These are phyloP conservation scores for Cladosporium sp. DNA, from an alignment of 2,329 filamentous ascomycete genomes.

Conservation along the genomic window DNA sequence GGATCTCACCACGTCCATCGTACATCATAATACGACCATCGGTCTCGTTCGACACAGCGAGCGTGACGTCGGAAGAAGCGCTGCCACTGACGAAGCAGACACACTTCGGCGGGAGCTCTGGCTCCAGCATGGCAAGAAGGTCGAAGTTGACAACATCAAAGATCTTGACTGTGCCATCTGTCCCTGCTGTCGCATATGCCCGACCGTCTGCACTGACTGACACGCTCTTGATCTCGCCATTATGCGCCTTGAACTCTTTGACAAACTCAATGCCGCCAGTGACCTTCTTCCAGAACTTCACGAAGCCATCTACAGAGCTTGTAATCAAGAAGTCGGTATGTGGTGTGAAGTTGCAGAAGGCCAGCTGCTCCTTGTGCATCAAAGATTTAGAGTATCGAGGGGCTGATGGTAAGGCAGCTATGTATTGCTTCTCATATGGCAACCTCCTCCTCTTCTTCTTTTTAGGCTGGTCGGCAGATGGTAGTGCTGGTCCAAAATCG, in stretches of 20 bases:
- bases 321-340: constrained; percentile 94
- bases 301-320: constrained; percentile 86
- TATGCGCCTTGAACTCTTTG: constrained; percentile 92
- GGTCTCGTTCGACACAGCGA: constrained; percentile 75
- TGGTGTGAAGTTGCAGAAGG: constrained; percentile 83
- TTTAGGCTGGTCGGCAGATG: constrained; percentile 71
- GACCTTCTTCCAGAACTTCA: constrained; percentile 99
- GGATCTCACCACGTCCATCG: constrained; percentile 81
- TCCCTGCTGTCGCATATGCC: constrained; percentile 86
- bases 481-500: constrained; percentile 89
- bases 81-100: constrained; percentile 89
- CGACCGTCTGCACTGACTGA: constrained; percentile 85
- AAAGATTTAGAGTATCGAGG: constrained; percentile 86
- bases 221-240: constrained; percentile 76
- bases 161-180: constrained; percentile 74
- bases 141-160: constrained; percentile 66
- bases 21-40: constrained; percentile 75
- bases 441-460: constrained; percentile 91
- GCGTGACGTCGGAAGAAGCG: constrained; percentile 78
- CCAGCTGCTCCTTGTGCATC: constrained; percentile 96
- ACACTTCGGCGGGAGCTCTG: constrained; percentile 70
- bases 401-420: constrained; percentile 80
- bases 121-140: constrained; percentile 73
- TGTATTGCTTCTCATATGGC: constrained; percentile 90
- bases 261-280: constrained; percentile 86